Base-by-base conservation (phyloP, 805 yeast species). In the Kregervanrija delftensis region DNA sequence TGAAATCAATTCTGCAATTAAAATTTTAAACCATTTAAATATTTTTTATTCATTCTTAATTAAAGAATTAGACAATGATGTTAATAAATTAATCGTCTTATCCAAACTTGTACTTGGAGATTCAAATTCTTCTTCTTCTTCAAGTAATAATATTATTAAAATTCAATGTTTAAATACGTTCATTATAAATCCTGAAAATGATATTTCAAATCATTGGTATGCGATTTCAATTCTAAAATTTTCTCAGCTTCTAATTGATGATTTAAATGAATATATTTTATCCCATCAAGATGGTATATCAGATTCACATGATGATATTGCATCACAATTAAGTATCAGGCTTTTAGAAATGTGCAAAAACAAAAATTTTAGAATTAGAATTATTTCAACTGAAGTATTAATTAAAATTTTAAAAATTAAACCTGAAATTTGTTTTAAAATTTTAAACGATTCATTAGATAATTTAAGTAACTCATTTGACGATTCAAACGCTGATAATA, bases 361-460 rank as follows among this genome's bases (percentile, higher is more conserved):
- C 35, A 63, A 65, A 30, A 66, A 65, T 30, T 69, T 67, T 43
- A 63, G 64, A 33, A 55, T 73, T 6, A 66, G 81, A 46, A 60
- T 71, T 5, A 59, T 65, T 35, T 63, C 79, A 0, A 64, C 61
- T 33, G 68, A 69, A 35, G 56, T 50, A 51, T 65, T 55, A 54
- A 67, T 49, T 30, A 52, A 37, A 54, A 53, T 56, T 57, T 57
- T 51, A 66, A 74, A 35, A 53, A 60, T 46, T 46, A 67, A 50
- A 43, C 68, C 67, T 3, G 65, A 63, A 37, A 40, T 61, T 12
- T 47, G 61, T 4, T 55, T 49, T 41, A 50, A 46, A 30, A 53
- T 63, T 1, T 38, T 75, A 30, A 61, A 66, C 30, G 65, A 61
- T 11, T 56, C 72, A 0, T 54, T 74, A 11, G 65, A 61, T 15